Evolutionary conservation across 2,329 filamentous ascomycete species (phyloP).

Genomic region (Pseudogymnoascus pannorum): DNA sequence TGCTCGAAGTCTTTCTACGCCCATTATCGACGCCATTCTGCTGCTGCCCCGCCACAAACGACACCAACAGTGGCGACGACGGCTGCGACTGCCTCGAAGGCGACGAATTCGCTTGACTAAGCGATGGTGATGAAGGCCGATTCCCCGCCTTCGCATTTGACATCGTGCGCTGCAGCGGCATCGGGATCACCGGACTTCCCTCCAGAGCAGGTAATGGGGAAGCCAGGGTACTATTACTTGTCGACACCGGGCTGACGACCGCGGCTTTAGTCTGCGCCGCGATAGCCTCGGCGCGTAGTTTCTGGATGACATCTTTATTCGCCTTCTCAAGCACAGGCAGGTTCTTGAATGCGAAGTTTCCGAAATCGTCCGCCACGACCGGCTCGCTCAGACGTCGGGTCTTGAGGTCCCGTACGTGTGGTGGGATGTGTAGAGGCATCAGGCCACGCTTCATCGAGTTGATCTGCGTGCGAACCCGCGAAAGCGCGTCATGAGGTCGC

Average conservation of each 20-base stretch:
- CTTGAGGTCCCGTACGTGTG: constrained; percentile 87
- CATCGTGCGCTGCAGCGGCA: constrained; percentile 71
- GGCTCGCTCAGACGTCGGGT: constrained; percentile 86
- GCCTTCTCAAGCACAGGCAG: constrained; percentile 92
- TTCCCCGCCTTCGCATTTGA: constrained; percentile 74
- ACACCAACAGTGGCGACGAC: constrained; percentile 88
- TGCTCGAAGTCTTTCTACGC: constrained; percentile 85
- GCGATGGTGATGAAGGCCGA: constrained; percentile 79
- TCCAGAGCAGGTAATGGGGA: constrained; percentile 68
- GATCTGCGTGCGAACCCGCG: constrained; percentile 78
- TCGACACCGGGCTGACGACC: constrained; percentile 18
- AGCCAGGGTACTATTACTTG: constrained; percentile 23
- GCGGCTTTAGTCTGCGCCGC: constrained; percentile 51
- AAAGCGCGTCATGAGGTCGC: constrained; percentile 88
- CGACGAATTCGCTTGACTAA: constrained; percentile 75
- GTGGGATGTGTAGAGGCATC: constrained; percentile 93
- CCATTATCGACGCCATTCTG: constrained; percentile 50
- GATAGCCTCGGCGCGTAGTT: constrained; percentile 84
- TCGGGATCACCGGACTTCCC: constrained; percentile 74
- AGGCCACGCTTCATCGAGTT: constrained; percentile 74
- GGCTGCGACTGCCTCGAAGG: constrained; percentile 79
- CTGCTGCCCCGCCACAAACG: constrained; percentile 75
- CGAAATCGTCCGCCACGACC: constrained; percentile 84
- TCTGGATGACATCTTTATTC: constrained; percentile 98
- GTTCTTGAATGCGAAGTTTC: constrained; percentile 95